Percentiles rank a stretch among this genome's conserved stretches.
These are phyloP conservation scores for Stephania cephalantha DNA, from an alignment of 164 flowering plant genomes.

Conservation along the genomic window DNA sequence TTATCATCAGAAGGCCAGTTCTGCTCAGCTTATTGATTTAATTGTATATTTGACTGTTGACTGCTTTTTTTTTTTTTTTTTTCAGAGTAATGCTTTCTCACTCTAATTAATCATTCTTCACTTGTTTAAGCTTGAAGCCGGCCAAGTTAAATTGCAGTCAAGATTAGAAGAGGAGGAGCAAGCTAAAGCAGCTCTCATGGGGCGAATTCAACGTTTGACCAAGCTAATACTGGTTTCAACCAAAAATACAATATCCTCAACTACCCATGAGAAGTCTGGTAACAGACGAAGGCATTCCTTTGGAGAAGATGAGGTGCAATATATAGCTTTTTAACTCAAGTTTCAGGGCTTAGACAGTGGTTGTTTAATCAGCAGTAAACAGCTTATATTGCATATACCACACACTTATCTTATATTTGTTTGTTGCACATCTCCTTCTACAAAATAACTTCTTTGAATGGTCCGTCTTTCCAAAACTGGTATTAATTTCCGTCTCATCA, in stretches of 20 bases:
- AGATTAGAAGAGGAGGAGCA: conserved; percentile 90
- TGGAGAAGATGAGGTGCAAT: conserved; percentile 77
- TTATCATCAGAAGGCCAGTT: neutral
- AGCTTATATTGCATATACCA: neutral
- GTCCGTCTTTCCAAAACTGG: neutral
- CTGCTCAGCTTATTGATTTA: neutral
- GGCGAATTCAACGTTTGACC: conserved; percentile 83
- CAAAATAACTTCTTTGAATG: neutral
- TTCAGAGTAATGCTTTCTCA: neutral
- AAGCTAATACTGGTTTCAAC: conserved; percentile 86
- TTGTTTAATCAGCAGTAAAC: neutral
- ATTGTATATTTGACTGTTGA: neutral
- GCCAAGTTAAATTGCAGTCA: conserved; percentile 77
- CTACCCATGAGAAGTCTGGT: conserved; percentile 37
- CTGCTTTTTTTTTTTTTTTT: neutral
- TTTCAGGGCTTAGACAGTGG: neutral
- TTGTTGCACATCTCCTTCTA: neutral
- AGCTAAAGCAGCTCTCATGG: conserved; percentile 86
- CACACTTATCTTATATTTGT: neutral
- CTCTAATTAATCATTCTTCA: neutral
- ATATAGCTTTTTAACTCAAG: neutral
- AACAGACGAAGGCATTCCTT: conserved; percentile 63
- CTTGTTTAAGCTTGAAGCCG: conserved; percentile 65
- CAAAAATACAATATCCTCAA: conserved; percentile 50
- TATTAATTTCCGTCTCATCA: neutral